Evolutionary conservation across 2,329 filamentous ascomycete genomes (phyloP).

Genomic region (Botrytis fabae): DNA sequence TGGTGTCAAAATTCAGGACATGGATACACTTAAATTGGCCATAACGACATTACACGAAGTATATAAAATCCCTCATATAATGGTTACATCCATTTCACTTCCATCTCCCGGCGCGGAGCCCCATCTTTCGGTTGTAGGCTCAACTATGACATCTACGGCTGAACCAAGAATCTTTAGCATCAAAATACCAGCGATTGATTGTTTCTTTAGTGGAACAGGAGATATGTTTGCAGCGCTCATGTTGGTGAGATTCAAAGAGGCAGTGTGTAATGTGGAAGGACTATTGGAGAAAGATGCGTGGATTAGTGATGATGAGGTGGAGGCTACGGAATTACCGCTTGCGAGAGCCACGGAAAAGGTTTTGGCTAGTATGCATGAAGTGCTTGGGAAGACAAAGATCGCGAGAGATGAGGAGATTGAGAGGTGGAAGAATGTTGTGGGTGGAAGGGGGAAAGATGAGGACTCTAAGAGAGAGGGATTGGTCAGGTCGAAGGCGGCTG

Average conservation of each 20-base stretch:
- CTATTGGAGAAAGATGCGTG: constrained; percentile 64
- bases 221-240: constrained; percentile 98
- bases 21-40: constrained; percentile 69
- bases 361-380: constrained; percentile 86
- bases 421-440: constrained; percentile 49
- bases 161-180: constrained; percentile 84
- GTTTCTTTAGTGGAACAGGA: constrained; percentile 94
- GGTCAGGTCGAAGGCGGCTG: constrained; percentile 77
- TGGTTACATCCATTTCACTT: constrained; percentile 85
- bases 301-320: constrained; percentile 73
- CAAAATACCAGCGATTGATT: constrained; percentile 81
- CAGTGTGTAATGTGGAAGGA: constrained; percentile 53
- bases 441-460: constrained; percentile 44
- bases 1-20: constrained; percentile 77
- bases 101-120: constrained; percentile 52
- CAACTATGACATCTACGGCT: constrained; percentile 64
- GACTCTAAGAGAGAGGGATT: constrained; percentile 55
- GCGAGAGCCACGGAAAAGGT: constrained; percentile 84
- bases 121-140: constrained; percentile 73
- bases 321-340: constrained; percentile 71
- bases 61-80: constrained; percentile 79
- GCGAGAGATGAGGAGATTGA: constrained; percentile 67
- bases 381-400: constrained; percentile 67
- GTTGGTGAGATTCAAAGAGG: constrained; percentile 83
- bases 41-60: constrained; percentile 74